Percentiles rank a stretch among this genome's conserved stretches.
These are phyloP conservation scores for Cystobasidiaceae sp. DNA, from an alignment of 1,284 basidiomycete species.

Conservation along the genomic window DNA sequence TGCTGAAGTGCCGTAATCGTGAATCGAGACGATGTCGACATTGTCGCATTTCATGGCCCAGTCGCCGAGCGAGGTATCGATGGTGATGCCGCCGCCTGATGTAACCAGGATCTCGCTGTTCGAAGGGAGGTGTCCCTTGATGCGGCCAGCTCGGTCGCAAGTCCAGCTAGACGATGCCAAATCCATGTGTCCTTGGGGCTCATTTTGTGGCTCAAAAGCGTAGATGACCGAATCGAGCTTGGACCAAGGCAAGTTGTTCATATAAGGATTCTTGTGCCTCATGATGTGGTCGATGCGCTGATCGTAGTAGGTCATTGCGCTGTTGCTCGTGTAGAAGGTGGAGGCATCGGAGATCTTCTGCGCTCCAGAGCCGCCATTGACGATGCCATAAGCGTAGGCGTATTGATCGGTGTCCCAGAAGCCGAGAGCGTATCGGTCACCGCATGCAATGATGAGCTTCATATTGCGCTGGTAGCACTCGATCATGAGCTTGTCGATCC, in stretches of 20 bases:
- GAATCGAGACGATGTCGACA: slow-evolving; percentile 49
- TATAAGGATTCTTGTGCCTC: slow-evolving; percentile 49
- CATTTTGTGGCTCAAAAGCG: slow-evolving; percentile 52
- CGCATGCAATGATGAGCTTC: slow-evolving; percentile 48
- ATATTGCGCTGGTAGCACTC: slow-evolving; percentile 47
- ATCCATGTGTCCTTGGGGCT: slow-evolving; percentile 47
- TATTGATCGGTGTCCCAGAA: slow-evolving; percentile 43
- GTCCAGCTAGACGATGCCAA: slow-evolving; percentile 45
- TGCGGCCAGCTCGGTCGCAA: slow-evolving; percentile 49
- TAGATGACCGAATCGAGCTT: slow-evolving; percentile 52
- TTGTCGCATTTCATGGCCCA: slow-evolving; percentile 46
- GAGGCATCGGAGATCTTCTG: slow-evolving; percentile 37
- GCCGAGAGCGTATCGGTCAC: slow-evolving; percentile 44
- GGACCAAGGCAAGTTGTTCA: slow-evolving; percentile 50
- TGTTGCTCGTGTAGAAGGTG: slow-evolving; percentile 37
- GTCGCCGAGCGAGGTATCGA: slow-evolving; percentile 47
- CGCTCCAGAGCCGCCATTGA: slow-evolving; percentile 34
- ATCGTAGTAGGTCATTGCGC: slow-evolving; percentile 42
- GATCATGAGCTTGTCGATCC: slow-evolving; percentile 50
- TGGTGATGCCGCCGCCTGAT: slow-evolving; percentile 50
- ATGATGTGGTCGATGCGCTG: slow-evolving; percentile 43
- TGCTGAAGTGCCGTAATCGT: slow-evolving; percentile 49
- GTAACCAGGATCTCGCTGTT: slow-evolving; percentile 45
- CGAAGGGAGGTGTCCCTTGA: slow-evolving; percentile 45
- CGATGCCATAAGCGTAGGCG: slow-evolving; percentile 39